These are phyloP conservation scores for Trichoderma arundinaceum DNA, from an alignment of 2,329 filamentous ascomycete genomes.

Conservation along the genomic window DNA sequence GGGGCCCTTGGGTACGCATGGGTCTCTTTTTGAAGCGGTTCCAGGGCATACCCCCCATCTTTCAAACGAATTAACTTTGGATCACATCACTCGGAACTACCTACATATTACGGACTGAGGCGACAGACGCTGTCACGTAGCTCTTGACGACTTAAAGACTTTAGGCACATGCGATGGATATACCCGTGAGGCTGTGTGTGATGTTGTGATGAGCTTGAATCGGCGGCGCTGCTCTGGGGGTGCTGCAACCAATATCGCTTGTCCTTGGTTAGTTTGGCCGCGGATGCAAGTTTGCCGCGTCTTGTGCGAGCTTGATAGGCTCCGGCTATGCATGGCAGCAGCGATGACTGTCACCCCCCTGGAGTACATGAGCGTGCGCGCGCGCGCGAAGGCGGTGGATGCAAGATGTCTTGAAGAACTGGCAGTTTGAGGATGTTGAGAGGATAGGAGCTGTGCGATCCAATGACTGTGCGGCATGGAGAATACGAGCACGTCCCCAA, in stretches of 20 bases:
- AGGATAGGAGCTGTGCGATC: constrained; percentile 32
- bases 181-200: constrained; percentile 49
- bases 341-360: constrained; percentile 16
- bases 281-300: not conserved
- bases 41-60: constrained; percentile 41
- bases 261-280: not conserved
- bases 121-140: constrained; percentile 45
- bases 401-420: constrained; percentile 41
- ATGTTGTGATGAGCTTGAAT: constrained; percentile 45
- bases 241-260: constrained; percentile 19
- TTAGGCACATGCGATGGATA: constrained; percentile 51
- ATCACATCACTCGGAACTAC: constrained; percentile 45
- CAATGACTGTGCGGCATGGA: constrained; percentile 28
- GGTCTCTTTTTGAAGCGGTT: constrained; percentile 37
- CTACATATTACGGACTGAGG: constrained; percentile 44
- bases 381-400: constrained; percentile 43
- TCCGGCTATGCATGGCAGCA: not conserved
- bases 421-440: constrained; percentile 38
- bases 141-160: constrained; percentile 46
- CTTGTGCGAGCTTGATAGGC: not conserved
- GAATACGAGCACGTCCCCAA: constrained; percentile 35
- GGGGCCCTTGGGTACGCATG: constrained; percentile 41
- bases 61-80: constrained; percentile 40
- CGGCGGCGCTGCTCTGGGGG: constrained; percentile 35
- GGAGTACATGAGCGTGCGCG: constrained; percentile 14